Base-by-base conservation (phyloP, 306 rosid species). In the Prunus armeniaca region DNA sequence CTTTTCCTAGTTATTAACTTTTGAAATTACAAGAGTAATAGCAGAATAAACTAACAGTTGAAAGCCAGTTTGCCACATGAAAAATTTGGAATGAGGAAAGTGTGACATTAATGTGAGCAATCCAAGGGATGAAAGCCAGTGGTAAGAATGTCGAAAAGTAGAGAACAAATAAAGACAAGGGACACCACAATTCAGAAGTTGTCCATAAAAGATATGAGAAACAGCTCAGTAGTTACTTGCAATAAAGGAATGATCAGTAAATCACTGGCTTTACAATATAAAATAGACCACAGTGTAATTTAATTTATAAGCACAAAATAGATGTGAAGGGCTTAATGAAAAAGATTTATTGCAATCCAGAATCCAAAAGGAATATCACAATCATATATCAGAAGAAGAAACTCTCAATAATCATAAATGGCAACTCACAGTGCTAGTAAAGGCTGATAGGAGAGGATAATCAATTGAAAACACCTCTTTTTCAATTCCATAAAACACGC, bases 351-450 rank as follows among this genome's bases (percentile, higher is more conserved):
- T 20, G 62, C 28, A n/a, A 20, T 56, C 17, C 54, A 49, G 18
- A 55, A 55, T 55, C 66, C 46, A 17, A 27, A 63, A 63, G 43
- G 67, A 65, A 18, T 19, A 9, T 32, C 69, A 3, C 69, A 38
- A 43, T 14, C 41, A 47, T 12, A 64, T 46, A 43, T 60, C 73
- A 8, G 20, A 71, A 47, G 12, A 41, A 46, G 43, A 34, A 69
- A 58, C 5, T 27, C 62, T 57, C 0, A 49, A 24, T 61, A 19
- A 74, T 30, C 3, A 28, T 3, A 14, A 56, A 56, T 60, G 47
- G 77, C 32, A 72, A 78, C 87, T 84, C 79, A 84, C 87, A 56
- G 79, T 50, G 67, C 45, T 56, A 34, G 81, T 68, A 72, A 76
- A 79, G 61, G 70, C 25, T 17, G 81, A 65, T 27, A 62, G 3